phyloP scores from a whole-genome alignment of 179 eudicot genomes.

The Vitellaria paradoxa region DNA sequence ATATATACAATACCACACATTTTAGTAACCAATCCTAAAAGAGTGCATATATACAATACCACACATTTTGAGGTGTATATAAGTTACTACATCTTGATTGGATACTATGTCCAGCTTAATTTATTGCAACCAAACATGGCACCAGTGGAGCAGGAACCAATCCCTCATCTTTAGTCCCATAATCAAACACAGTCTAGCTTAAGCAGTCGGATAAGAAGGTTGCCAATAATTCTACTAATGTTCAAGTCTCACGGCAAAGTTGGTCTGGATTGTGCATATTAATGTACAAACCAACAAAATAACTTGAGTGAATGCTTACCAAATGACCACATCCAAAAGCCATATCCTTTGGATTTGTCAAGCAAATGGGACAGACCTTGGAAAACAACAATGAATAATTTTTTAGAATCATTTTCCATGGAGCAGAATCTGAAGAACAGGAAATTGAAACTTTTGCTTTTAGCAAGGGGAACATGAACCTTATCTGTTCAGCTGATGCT shows the following conservation, averaged over 20 bases:
- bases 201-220: too few relatives aligned
- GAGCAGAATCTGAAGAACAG: not conserved
- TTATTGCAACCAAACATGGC: too few relatives aligned
- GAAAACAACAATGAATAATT: constrained; percentile 3
- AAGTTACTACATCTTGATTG: too few relatives aligned
- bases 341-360: constrained; percentile 73
- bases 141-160: too few relatives aligned
- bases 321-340: constrained; percentile 89
- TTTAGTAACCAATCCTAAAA: too few relatives aligned
- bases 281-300: not conserved
- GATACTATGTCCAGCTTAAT: too few relatives aligned
- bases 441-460: not conserved
- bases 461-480: not conserved
- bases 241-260: not conserved
- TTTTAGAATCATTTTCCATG: not conserved
- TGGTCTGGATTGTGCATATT: not conserved
- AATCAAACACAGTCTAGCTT: too few relatives aligned
- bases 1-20: too few relatives aligned
- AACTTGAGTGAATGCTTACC: constrained; percentile 40
- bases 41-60: too few relatives aligned
- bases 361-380: constrained; percentile 75
- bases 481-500: constrained; percentile 47
- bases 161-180: too few relatives aligned
- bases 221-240: not conserved
- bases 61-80: too few relatives aligned